Evolutionary conservation across 345 rosid species (phyloP).

Genomic region (Hypericum perforatum): DNA sequence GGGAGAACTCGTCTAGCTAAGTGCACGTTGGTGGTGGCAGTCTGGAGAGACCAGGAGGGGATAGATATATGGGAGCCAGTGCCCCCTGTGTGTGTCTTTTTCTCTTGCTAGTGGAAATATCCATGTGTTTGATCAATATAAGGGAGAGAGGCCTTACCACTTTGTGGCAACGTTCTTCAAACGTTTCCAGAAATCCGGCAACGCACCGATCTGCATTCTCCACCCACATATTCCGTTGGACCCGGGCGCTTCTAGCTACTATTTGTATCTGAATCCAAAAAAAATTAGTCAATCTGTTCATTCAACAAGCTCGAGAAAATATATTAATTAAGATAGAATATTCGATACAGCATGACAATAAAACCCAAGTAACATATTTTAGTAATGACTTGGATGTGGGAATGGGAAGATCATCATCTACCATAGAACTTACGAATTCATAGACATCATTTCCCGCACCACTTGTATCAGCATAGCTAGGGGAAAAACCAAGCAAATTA

Average conservation of each 20-base stretch:
- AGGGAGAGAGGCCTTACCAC: slow-evolving; percentile 49
- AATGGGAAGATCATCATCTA: too few relatives aligned
- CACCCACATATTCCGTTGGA: slow-evolving; percentile 84
- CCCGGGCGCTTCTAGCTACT: slow-evolving; percentile 26
- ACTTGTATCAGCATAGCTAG: too few relatives aligned
- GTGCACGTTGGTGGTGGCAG: too few relatives aligned
- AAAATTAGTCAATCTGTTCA: neutral
- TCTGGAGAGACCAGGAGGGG: too few relatives aligned
- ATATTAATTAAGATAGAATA: slow-evolving; percentile 6
- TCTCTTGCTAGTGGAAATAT: too few relatives aligned
- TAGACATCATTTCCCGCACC: too few relatives aligned
- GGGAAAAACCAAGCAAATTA: too few relatives aligned
- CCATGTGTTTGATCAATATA: neutral
- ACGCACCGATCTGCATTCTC: slow-evolving; percentile 98
- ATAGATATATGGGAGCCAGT: too few relatives aligned
- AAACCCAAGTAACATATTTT: neutral
- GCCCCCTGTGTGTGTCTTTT: too few relatives aligned
- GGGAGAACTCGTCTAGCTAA: too few relatives aligned
- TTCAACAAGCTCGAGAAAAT: neutral
- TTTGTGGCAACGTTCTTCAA: slow-evolving; percentile 98
- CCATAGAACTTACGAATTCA: too few relatives aligned
- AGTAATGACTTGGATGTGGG: neutral
- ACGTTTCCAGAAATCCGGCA: slow-evolving; percentile 97
- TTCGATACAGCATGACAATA: neutral
- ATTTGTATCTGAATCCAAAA: slow-evolving; percentile 51